These are phyloP conservation scores for Herpotrichia juniperi DNA, from an alignment of 2,329 filamentous ascomycete genomes.

Conservation along the genomic window DNA sequence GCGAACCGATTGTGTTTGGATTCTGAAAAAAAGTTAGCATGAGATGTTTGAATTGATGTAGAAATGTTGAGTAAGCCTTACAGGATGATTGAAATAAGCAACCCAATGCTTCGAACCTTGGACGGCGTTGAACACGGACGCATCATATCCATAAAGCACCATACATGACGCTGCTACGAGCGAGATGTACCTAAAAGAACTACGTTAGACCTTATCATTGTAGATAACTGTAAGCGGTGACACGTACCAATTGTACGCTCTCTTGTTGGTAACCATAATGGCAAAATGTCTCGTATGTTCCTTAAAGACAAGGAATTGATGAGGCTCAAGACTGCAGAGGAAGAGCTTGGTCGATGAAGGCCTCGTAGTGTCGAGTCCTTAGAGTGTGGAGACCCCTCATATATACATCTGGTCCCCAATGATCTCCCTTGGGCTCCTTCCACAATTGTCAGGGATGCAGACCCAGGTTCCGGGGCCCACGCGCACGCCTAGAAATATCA, in stretches of 20 bases:
- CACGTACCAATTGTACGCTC: slow-evolving; percentile 55
- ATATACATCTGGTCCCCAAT: slow-evolving; percentile 21
- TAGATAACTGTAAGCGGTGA: not conserved
- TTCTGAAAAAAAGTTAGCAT: slow-evolving; percentile 16
- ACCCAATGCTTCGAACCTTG: slow-evolving; percentile 72
- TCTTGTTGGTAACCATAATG: slow-evolving; percentile 44
- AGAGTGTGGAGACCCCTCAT: slow-evolving; percentile 8
- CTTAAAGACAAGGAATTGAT: not conserved
- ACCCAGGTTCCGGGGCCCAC: slow-evolving; percentile 21
- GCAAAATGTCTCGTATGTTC: slow-evolving; percentile 8
- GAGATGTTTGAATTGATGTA: not conserved
- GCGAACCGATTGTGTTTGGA: slow-evolving; percentile 56
- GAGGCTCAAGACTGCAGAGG: not conserved
- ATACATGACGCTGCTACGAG: slow-evolving; percentile 75
- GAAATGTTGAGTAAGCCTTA: slow-evolving; percentile 3
- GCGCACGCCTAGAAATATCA: slow-evolving; percentile 1
- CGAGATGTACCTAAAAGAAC: slow-evolving; percentile 64
- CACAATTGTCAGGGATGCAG: slow-evolving; percentile 28
- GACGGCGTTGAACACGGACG: slow-evolving; percentile 74
- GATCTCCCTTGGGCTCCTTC: slow-evolving; percentile 18
- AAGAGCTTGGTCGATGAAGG: not conserved
- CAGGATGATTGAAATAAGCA: slow-evolving; percentile 63
- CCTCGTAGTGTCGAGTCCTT: not conserved
- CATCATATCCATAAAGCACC: slow-evolving; percentile 78
- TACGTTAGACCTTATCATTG: slow-evolving; percentile 10